phyloP scores from a whole-genome alignment of 176 grass and related monocot genomes.

The Lolium rigidum region DNA sequence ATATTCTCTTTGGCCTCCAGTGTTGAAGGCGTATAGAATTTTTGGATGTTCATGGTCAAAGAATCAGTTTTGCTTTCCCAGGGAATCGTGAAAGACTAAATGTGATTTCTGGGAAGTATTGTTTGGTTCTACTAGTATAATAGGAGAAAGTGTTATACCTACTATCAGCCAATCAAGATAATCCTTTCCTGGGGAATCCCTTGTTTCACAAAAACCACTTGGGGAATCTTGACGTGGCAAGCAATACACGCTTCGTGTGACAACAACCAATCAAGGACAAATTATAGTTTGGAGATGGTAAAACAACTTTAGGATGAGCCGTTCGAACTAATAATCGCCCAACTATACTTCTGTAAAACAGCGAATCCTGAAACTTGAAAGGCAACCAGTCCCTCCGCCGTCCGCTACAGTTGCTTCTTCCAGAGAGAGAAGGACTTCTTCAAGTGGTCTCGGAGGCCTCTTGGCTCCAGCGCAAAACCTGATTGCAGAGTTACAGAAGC shows the following conservation, averaged over 20 bases:
- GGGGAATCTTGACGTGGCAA: background rate
- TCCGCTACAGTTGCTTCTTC: too few species aligned
- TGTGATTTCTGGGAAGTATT: too few species aligned
- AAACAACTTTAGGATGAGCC: background rate
- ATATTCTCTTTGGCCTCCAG: background rate
- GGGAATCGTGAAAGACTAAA: background rate
- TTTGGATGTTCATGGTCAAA: conserved; percentile 12
- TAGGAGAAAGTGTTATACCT: background rate
- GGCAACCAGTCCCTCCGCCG: too few species aligned
- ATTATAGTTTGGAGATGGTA: background rate
- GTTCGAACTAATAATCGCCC: too few species aligned
- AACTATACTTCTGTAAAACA: too few species aligned
- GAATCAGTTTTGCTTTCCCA: background rate
- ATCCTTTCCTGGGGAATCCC: too few species aligned
- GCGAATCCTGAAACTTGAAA: too few species aligned
- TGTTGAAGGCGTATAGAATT: background rate
- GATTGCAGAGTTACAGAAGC: too few species aligned
- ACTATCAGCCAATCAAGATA: background rate
- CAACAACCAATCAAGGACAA: background rate
- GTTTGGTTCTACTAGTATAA: background rate
- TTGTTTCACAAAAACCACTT: too few species aligned
- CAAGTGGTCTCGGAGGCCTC: too few species aligned
- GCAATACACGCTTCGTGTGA: background rate
- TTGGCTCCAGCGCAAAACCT: too few species aligned
- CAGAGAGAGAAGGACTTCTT: too few species aligned